A percentile compares a stretch with the other conserved stretches of the same genome.
These are phyloP conservation scores for Lindgomyces ingoldianus DNA, from an alignment of 495 filamentous ascomycete genomes.

Conservation along the genomic window DNA sequence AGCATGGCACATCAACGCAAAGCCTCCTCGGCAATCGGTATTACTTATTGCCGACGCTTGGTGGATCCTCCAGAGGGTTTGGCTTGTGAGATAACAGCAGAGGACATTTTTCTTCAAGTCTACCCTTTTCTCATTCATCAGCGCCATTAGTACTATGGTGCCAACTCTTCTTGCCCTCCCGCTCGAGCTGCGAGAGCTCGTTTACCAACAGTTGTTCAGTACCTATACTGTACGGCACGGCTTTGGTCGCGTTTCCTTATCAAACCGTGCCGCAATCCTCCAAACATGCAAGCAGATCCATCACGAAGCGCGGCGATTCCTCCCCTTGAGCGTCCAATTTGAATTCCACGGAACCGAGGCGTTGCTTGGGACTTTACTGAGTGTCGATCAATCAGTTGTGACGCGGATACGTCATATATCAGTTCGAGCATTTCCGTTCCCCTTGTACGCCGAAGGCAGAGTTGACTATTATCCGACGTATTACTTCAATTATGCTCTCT, in stretches of 20 bases:
- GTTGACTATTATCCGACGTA: conserved; percentile 23
- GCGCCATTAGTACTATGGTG: background rate
- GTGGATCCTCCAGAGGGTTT: too few species aligned
- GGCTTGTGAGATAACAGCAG: too few species aligned
- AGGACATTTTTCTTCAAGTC: too few species aligned
- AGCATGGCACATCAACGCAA: too few species aligned
- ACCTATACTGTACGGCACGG: conserved; percentile 20
- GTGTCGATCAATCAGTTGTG: conserved; percentile 23
- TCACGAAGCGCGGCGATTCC: conserved; percentile 23
- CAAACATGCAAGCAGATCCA: conserved; percentile 24
- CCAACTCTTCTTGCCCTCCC: conserved; percentile 28
- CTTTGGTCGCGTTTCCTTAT: background rate
- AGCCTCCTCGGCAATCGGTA: too few species aligned
- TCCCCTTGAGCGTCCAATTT: conserved; percentile 17
- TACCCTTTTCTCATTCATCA: too few species aligned
- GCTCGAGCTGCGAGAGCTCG: conserved; percentile 26
- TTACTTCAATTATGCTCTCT: conserved; percentile 26
- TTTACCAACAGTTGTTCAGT: conserved; percentile 30
- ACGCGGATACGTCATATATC: conserved; percentile 25
- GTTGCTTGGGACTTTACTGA: conserved; percentile 27
- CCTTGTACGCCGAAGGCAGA: conserved; percentile 14
- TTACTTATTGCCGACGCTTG: too few species aligned
- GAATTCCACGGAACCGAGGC: conserved; percentile 31
- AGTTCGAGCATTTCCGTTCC: conserved; percentile 32
- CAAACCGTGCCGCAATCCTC: conserved; percentile 24